A percentile compares a stretch with the other conserved stretches of the same genome.
These are phyloP conservation scores for Cryptococcus sp. DNA, from an alignment of 1,284 basidiomycete species.

Conservation along the genomic window DNA sequence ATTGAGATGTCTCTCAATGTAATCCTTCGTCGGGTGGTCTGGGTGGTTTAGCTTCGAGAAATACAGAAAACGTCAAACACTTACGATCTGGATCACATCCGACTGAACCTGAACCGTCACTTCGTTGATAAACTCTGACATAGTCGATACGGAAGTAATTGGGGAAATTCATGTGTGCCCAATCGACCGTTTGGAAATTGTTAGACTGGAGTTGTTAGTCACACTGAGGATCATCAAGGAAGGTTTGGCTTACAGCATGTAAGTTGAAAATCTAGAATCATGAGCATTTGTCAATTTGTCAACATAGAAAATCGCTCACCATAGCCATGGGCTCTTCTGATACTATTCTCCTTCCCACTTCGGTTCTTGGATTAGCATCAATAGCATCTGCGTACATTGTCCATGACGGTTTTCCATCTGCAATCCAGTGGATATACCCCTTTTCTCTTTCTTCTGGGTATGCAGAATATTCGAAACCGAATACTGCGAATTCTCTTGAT, in stretches of 20 bases:
- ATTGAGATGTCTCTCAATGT: conserved; percentile 35
- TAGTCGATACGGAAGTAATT: conserved; percentile 50
- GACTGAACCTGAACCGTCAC: conserved; percentile 39
- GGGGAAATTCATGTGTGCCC: conserved; percentile 45
- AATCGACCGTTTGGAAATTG: conserved; percentile 48
- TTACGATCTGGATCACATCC: conserved; percentile 40
- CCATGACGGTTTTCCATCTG: conserved; percentile 53
- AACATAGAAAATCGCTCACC: conserved; percentile 45
- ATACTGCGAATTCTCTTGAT: conserved; percentile 40
- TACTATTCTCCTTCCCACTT: conserved; percentile 62
- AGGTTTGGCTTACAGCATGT: conserved; percentile 53
- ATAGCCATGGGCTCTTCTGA: conserved; percentile 68
- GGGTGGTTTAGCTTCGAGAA: background rate
- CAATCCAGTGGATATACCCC: conserved; percentile 64
- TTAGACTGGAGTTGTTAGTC: conserved; percentile 27
- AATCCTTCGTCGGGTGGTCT: conserved; percentile 44
- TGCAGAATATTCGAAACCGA: conserved; percentile 67
- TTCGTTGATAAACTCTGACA: conserved; percentile 50
- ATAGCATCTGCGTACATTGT: conserved; percentile 57
- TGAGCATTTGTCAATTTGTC: background rate
- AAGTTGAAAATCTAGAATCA: conserved; percentile 26
- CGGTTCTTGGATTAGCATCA: conserved; percentile 53
- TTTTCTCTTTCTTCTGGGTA: conserved; percentile 54
- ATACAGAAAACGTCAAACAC: conserved; percentile 7
- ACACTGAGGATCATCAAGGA: background rate